Percentiles rank a stretch among this genome's conserved stretches.
Evolutionary conservation across 352 stramenopile genomes (phyloP).

Genomic region (Phytophthora sojae): DNA sequence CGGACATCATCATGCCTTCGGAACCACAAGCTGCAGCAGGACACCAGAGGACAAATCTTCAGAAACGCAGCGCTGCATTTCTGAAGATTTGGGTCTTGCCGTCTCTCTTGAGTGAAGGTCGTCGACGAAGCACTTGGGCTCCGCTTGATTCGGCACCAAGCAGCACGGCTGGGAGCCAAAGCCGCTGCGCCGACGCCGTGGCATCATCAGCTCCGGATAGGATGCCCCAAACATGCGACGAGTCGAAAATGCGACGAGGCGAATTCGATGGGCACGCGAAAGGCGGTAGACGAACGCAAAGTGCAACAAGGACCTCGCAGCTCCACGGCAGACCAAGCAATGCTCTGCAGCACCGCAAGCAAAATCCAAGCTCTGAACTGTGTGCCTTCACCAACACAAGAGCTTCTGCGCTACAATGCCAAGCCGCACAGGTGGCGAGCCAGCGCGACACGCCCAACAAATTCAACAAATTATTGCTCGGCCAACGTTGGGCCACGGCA

Average conservation of each 20-base stretch:
- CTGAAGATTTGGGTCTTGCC: background rate
- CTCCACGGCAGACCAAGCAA: background rate
- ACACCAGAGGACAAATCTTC: background rate
- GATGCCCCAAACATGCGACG: conserved; percentile 27
- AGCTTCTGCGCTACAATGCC: background rate
- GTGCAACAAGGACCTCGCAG: background rate
- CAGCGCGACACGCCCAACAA: background rate
- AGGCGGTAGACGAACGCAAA: conserved; percentile 26
- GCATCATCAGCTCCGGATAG: conserved; percentile 21
- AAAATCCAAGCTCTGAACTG: background rate
- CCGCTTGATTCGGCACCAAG: conserved; percentile 10
- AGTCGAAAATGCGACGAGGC: conserved; percentile 38
- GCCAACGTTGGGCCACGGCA: background rate
- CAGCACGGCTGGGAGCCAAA: conserved; percentile 7
- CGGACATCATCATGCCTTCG: background rate
- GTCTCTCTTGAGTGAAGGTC: background rate
- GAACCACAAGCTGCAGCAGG: background rate
- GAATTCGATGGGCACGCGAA: conserved; percentile 14
- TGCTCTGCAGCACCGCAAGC: background rate
- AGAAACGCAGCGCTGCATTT: background rate
- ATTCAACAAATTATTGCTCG: background rate
- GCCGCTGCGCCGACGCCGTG: conserved; percentile 5
- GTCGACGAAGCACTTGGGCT: background rate
- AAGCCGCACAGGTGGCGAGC: background rate
- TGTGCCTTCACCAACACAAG: background rate